Conservation (phyloP, 106 monocot species). For the Cymbidium sinense region DNA sequence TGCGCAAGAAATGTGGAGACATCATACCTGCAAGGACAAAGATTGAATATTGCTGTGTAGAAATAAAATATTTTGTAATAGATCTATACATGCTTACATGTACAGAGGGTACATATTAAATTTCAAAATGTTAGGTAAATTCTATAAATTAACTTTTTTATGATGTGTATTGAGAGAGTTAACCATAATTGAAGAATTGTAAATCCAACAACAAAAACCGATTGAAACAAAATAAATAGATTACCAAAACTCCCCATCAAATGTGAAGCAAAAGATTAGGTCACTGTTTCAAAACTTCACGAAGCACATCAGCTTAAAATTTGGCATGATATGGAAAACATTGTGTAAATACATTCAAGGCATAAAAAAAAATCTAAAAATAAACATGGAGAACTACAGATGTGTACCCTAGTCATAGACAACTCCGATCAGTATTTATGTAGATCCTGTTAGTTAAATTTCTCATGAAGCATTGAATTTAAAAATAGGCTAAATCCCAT, state of each 20-base stretch:
- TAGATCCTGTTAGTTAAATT: neutral
- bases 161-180: neutral
- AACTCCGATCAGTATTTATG: neutral
- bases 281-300: neutral
- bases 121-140: neutral
- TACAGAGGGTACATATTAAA: neutral
- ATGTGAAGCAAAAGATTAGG: neutral
- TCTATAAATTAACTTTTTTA: neutral
- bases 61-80: neutral
- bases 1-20: constrained; percentile 41
- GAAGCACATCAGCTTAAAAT: too few species aligned
- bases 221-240: neutral
- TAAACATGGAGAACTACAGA: neutral
- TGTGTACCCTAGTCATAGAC: neutral
- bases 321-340: too few species aligned
- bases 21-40: constrained; percentile 52
- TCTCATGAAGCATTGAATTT: neutral
- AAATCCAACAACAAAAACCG: neutral
- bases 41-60: neutral
- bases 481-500: too few species aligned
- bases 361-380: neutral
- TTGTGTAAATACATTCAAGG: neutral
- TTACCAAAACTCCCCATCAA: neutral
- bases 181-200: neutral
- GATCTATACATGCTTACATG: neutral